phyloP scores from a whole-genome alignment of 139 green algal genomes.

The Pycnococcus provasolii region DNA sequence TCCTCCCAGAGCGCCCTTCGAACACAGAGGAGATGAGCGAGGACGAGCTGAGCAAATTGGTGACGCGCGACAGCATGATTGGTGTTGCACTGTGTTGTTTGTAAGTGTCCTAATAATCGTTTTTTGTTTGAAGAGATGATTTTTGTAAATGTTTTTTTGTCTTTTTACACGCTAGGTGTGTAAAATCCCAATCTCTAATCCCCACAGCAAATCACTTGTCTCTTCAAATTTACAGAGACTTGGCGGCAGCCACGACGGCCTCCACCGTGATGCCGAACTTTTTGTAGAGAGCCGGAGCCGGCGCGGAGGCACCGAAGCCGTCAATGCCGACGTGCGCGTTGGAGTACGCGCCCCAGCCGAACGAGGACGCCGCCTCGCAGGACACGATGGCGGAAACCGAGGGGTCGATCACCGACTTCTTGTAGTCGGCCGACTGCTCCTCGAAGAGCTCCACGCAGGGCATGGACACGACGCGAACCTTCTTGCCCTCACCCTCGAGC shows the following conservation, averaged over 20 bases:
- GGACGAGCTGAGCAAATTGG: slow-evolving; percentile 2
- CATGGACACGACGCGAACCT: slow-evolving; percentile 89
- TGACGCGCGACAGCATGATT: slow-evolving; percentile 8
- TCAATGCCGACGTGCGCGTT: slow-evolving; percentile 81
- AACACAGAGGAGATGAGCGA: neutral
- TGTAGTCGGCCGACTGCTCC: slow-evolving; percentile 62
- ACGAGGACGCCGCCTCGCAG: slow-evolving; percentile 80
- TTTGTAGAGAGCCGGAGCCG: slow-evolving; percentile 79
- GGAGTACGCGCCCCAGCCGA: slow-evolving; percentile 84
- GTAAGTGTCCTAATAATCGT: neutral
- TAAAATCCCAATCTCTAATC: too few species aligned
- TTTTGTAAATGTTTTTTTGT: too few species aligned
- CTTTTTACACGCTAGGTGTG: too few species aligned
- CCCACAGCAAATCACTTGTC: too few species aligned
- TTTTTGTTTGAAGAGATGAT: too few species aligned
- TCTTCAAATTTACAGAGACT: slow-evolving; percentile 41
- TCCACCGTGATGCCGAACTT: slow-evolving; percentile 86
- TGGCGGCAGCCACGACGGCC: slow-evolving; percentile 58
- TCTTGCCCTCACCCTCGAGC: slow-evolving; percentile 72
- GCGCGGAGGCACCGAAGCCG: slow-evolving; percentile 85
- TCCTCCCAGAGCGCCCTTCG: neutral
- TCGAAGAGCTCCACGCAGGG: slow-evolving; percentile 94
- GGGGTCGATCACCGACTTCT: slow-evolving; percentile 52
- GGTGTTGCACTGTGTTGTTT: neutral
- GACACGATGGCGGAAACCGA: slow-evolving; percentile 57